Conservation (phyloP, 495 filamentous ascomycete genomes). For the Cladorrhinum samala region DNA sequence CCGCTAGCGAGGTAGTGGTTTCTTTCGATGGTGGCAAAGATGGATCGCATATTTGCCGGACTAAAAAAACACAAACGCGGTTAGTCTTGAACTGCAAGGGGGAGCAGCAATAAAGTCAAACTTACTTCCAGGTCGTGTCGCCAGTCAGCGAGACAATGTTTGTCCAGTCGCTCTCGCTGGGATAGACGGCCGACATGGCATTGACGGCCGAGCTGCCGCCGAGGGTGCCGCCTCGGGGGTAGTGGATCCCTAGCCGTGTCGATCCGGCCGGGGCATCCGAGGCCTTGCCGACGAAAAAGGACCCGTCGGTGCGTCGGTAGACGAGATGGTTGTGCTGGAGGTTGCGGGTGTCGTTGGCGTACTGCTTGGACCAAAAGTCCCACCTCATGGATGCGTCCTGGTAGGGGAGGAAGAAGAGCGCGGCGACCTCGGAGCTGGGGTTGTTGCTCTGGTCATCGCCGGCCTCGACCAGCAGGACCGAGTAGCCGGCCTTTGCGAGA, state of each 20-base stretch:
- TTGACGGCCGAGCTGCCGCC: conserved; percentile 41
- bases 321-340: conserved; percentile 32
- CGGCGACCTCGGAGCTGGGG: conserved; percentile 27
- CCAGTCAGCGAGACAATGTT: conserved; percentile 27
- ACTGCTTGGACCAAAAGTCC: conserved; percentile 42
- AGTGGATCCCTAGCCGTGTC: conserved; percentile 34
- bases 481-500: conserved; percentile 53
- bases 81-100: not conserved
- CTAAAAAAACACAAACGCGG: conserved; percentile 8
- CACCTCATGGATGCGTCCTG: conserved; percentile 36
- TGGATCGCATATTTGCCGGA: conserved; percentile 28
- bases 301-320: conserved; percentile 32
- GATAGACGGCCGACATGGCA: conserved; percentile 30
- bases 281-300: conserved; percentile 31
- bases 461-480: conserved; percentile 55
- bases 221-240: conserved; percentile 39
- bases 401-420: conserved; percentile 29
- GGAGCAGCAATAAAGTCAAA: not conserved
- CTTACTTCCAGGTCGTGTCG: conserved; percentile 31
- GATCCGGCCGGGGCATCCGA: conserved; percentile 30
- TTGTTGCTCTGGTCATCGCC: conserved; percentile 53
- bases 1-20: conserved; percentile 31
- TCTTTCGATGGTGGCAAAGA: conserved; percentile 31
- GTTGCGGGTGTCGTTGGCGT: conserved; percentile 27
- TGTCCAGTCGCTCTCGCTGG: conserved; percentile 33